These are phyloP conservation scores for Saccharum spontaneum DNA, from an alignment of 176 grass and related monocot genomes.

Conservation along the genomic window DNA sequence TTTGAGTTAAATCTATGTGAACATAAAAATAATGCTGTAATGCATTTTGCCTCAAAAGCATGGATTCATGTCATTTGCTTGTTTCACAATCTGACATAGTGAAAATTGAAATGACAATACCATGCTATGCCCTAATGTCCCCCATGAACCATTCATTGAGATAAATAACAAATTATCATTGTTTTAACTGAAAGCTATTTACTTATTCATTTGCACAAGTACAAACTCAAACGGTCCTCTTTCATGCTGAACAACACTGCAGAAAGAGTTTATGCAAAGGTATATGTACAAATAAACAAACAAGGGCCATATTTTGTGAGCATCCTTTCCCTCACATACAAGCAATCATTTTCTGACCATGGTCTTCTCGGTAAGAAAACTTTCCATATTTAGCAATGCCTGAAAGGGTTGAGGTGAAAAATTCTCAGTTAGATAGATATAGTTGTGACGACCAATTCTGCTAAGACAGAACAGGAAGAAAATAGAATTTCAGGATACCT, in stretches of 20 bases:
- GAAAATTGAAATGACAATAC: not conserved
- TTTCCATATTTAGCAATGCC: slow-evolving; percentile 78
- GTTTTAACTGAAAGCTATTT: slow-evolving; percentile 28
- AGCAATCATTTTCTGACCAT: slow-evolving; percentile 56
- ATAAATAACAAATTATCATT: not conserved
- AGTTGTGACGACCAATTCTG: slow-evolving; percentile 7
- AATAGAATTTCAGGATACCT: slow-evolving; percentile 59
- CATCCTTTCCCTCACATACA: slow-evolving; percentile 14
- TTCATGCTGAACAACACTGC: slow-evolving; percentile 21
- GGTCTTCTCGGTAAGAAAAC: slow-evolving; percentile 57
- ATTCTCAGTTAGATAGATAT: slow-evolving; percentile 4
- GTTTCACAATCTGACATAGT: not conserved
- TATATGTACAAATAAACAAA: slow-evolving; percentile 30
- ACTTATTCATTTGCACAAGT: slow-evolving; percentile 39
- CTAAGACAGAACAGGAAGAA: not conserved
- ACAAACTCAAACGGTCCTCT: slow-evolving; percentile 23
- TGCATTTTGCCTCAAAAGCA: not conserved
- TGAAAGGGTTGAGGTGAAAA: slow-evolving; percentile 38
- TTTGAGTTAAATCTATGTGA: not conserved
- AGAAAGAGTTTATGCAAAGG: slow-evolving; percentile 30
- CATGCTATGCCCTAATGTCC: not conserved
- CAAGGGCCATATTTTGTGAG: not conserved
- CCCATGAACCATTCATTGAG: not conserved
- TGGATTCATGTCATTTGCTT: not conserved
- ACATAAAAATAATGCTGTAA: slow-evolving; percentile 2